These are phyloP conservation scores for Solanum chmielewskii DNA, from an alignment of 257 asterid genomes.

Conservation along the genomic window DNA sequence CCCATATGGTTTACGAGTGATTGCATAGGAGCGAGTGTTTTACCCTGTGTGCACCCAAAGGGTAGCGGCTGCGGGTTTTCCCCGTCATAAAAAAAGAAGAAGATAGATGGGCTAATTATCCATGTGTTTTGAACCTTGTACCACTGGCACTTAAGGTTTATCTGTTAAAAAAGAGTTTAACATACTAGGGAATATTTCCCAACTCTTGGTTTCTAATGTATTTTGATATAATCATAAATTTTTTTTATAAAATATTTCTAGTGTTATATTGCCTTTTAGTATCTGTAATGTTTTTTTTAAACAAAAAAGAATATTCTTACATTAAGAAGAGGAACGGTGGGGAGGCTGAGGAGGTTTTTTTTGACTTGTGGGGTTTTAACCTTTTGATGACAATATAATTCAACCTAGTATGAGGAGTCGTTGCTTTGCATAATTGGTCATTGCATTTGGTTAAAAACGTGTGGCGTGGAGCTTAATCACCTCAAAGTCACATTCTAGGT, in stretches of 20 bases:
- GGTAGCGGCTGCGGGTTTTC: too few relatives aligned
- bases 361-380: background rate
- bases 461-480: background rate
- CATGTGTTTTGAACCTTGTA: background rate
- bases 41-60: too few relatives aligned
- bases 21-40: too few relatives aligned
- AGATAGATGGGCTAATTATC: background rate
- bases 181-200: background rate
- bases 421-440: background rate
- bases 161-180: background rate
- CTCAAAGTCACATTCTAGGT: background rate
- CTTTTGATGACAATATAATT: background rate
- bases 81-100: background rate
- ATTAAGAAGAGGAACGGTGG: background rate
- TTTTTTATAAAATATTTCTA: background rate
- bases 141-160: background rate
- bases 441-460: background rate
- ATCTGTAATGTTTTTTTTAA: background rate
- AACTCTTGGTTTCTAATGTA: background rate
- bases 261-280: background rate
- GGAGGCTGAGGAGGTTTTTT: background rate
- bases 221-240: background rate
- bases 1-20: too few relatives aligned
- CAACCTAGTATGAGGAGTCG: background rate
- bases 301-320: background rate